Evolutionary conservation across 1,139 yeast species (phyloP).

Genomic region (Yamadazyma diddensiae): DNA sequence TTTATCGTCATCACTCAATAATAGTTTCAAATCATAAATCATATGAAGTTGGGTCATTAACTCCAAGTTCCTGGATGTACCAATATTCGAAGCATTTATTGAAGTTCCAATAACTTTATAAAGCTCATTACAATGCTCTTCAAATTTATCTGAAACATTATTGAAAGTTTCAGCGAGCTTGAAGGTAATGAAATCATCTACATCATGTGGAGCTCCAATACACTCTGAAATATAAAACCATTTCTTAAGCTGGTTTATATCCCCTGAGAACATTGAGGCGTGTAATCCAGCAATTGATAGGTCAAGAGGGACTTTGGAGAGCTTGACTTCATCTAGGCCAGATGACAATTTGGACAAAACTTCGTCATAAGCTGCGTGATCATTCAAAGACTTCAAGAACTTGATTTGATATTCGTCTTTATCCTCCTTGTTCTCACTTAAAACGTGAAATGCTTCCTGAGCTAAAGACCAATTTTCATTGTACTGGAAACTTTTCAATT

Average conservation of each 20-base stretch:
- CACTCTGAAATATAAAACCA: slow-evolving; percentile 51
- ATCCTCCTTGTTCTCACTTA: slow-evolving; percentile 43
- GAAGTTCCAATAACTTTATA: slow-evolving; percentile 57
- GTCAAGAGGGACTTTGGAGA: slow-evolving; percentile 36
- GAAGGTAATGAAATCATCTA: slow-evolving; percentile 56
- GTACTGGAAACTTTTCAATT: slow-evolving; percentile 76
- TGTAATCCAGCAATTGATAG: slow-evolving; percentile 71
- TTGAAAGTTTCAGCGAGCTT: slow-evolving; percentile 63
- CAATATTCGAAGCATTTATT: slow-evolving; percentile 57
- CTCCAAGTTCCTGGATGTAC: slow-evolving; percentile 56
- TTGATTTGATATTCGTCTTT: slow-evolving; percentile 25
- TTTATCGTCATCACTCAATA: slow-evolving; percentile 18
- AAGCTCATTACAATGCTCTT: slow-evolving; percentile 33
- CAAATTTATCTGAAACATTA: slow-evolving; percentile 31
- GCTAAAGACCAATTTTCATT: slow-evolving; percentile 88
- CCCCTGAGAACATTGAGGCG: slow-evolving; percentile 69
- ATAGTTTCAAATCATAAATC: slow-evolving; percentile 54
- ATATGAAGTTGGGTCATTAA: slow-evolving; percentile 67
- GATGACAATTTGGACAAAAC: slow-evolving; percentile 35
- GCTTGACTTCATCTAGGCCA: slow-evolving; percentile 19
- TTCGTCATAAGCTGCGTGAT: slow-evolving; percentile 43
- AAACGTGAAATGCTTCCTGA: slow-evolving; percentile 76
- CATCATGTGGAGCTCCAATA: slow-evolving; percentile 43
- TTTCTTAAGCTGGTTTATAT: slow-evolving; percentile 44
- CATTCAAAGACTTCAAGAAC: slow-evolving; percentile 36